These are phyloP conservation scores for Sporothrix pallida DNA, from an alignment of 2,329 filamentous ascomycete genomes.

Conservation along the genomic window DNA sequence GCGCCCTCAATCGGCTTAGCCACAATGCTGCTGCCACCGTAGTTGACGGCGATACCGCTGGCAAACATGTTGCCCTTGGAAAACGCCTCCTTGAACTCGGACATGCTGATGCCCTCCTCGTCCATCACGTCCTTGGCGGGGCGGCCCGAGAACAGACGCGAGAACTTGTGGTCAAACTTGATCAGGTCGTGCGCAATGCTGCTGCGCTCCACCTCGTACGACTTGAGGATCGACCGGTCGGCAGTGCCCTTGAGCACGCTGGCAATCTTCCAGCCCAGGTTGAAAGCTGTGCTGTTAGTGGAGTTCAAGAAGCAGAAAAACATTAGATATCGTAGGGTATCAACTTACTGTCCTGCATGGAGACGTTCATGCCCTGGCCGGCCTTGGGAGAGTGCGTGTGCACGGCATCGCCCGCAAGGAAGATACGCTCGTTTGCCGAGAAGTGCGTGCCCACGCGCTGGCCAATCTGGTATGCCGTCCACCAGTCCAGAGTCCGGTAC, in stretches of 20 bases:
- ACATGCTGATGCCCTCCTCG: constrained; percentile 65
- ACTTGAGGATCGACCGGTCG: constrained; percentile 52
- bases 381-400: constrained; percentile 65
- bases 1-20: constrained; percentile 51
- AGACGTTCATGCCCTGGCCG: constrained; percentile 75
- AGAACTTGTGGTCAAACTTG: constrained; percentile 64
- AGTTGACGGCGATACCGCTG: constrained; percentile 63
- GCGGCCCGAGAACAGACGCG: constrained; percentile 61
- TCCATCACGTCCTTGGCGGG: constrained; percentile 66
- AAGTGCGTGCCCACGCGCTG: constrained; percentile 67
- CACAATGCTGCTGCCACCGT: constrained; percentile 61
- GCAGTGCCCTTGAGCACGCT: constrained; percentile 53
- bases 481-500: constrained; percentile 63
- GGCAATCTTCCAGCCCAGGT: constrained; percentile 63
- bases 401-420: constrained; percentile 72
- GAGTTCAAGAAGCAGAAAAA: too few species aligned
- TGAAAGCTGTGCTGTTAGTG: constrained; percentile 46
- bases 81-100: constrained; percentile 66
- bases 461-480: constrained; percentile 71
- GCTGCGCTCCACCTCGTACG: constrained; percentile 60
- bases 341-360: constrained; percentile 64
- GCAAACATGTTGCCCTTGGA: constrained; percentile 65
- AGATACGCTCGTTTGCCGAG: constrained; percentile 63
- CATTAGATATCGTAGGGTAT: background rate
- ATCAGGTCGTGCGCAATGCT: constrained; percentile 70